phyloP scores from a whole-genome alignment of 2,329 filamentous ascomycete genomes.

The Cladosporium cucumerinum region DNA sequence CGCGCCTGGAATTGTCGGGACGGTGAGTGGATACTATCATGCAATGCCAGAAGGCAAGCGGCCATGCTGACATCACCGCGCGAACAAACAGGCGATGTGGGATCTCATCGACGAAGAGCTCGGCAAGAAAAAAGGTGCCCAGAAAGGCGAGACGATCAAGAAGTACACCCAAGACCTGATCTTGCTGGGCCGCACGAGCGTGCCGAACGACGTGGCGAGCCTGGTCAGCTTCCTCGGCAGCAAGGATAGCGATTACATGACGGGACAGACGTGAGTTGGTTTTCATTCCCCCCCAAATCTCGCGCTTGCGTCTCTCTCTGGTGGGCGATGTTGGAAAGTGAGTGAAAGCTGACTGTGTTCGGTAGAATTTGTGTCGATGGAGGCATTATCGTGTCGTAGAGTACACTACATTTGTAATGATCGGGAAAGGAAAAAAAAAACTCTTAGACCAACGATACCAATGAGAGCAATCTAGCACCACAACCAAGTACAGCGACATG shows the following conservation, averaged over 20 bases:
- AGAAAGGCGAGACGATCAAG: slow-evolving; percentile 48
- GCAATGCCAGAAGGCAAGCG: too few relatives aligned
- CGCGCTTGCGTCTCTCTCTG: neutral
- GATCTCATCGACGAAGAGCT: slow-evolving; percentile 62
- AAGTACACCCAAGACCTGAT: slow-evolving; percentile 55
- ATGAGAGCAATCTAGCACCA: neutral
- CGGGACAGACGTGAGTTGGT: slow-evolving; percentile 62
- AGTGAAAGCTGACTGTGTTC: neutral
- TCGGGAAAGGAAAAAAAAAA: too few relatives aligned
- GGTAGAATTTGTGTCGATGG: slow-evolving; percentile 11
- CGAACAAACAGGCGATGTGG: slow-evolving; percentile 57
- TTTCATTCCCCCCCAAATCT: slow-evolving; percentile 28
- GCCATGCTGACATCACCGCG: neutral
- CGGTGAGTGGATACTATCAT: neutral
- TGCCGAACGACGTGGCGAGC: slow-evolving; percentile 61
- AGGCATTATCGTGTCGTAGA: slow-evolving; percentile 8
- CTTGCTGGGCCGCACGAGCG: slow-evolving; percentile 55
- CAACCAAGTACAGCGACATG: neutral
- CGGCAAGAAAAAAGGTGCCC: slow-evolving; percentile 49
- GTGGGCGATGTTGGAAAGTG: neutral
- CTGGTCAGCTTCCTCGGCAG: slow-evolving; percentile 61
- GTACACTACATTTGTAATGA: neutral
- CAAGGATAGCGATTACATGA: slow-evolving; percentile 61
- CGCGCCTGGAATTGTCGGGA: slow-evolving; percentile 63
- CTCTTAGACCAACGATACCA: neutral